These are phyloP conservation scores for Neurospora sp. DNA, from an alignment of 495 filamentous ascomycete species.

Conservation along the genomic window DNA sequence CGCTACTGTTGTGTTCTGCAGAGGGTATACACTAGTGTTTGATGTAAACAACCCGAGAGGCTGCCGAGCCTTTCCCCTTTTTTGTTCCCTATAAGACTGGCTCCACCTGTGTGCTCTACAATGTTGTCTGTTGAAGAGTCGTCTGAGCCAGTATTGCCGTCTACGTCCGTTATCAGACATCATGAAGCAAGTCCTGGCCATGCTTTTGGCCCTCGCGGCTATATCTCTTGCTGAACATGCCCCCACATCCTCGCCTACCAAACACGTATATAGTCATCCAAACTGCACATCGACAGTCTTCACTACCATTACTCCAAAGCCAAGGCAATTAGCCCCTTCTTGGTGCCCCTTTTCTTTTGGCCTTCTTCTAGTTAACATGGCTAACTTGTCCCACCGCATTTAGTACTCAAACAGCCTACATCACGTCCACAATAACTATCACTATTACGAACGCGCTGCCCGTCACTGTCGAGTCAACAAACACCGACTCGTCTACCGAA, in stretches of 20 bases:
- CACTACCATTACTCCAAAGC: neutral
- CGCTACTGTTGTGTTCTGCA: neutral
- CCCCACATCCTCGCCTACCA: neutral
- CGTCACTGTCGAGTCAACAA: neutral
- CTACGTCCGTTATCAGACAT: neutral
- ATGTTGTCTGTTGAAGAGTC: neutral
- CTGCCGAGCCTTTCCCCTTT: neutral
- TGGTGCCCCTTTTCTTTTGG: neutral
- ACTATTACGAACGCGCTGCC: neutral
- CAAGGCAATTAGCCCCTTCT: neutral
- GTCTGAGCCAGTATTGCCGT: neutral
- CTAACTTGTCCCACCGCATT: neutral
- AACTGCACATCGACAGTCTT: neutral
- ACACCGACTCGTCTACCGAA: neutral
- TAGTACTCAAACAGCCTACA: neutral
- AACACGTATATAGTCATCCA: neutral
- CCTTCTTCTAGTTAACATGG: neutral
- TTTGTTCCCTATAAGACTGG: neutral
- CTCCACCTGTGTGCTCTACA: neutral
- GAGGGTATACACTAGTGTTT: neutral
- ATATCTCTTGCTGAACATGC: neutral
- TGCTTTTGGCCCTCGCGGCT: neutral
- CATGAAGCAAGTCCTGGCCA: neutral
- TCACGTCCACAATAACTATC: neutral
- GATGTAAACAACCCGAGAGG: neutral